Percentiles rank a stretch among this genome's conserved stretches.
phyloP scores from a whole-genome alignment of 2,329 filamentous ascomycete species.

The Sordariomycetes sp. region DNA sequence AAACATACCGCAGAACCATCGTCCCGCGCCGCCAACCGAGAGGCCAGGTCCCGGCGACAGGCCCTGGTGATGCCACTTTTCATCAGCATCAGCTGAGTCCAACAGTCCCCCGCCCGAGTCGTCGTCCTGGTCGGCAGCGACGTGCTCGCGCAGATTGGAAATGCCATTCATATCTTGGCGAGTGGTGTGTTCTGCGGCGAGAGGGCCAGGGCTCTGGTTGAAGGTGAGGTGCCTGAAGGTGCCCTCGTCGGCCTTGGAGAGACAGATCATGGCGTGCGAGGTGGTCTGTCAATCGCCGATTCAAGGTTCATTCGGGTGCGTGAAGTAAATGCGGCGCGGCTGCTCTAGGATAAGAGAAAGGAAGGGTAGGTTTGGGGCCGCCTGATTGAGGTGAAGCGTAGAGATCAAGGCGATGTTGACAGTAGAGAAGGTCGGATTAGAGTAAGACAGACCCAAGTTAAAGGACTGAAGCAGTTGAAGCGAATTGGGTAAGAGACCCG shows the following conservation, averaged over 20 bases:
- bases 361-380: no score
- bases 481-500: no score
- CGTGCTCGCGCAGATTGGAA: constrained; percentile 37
- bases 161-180: constrained; percentile 47
- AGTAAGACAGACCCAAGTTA: no score
- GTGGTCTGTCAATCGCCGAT: no score
- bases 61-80: constrained; percentile 13
- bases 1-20: constrained; percentile 18
- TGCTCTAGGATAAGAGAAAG: no score
- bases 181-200: constrained; percentile 39
- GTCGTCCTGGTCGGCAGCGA: constrained; percentile 23
- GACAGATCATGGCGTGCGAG: constrained; percentile 38
- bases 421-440: no score
- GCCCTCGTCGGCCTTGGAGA: constrained; percentile 43
- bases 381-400: no score
- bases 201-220: constrained; percentile 43
- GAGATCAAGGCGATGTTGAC: no score
- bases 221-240: constrained; percentile 35
- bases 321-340: no score
- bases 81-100: constrained; percentile 11
- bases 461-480: no score
- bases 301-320: no score
- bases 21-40: constrained; percentile 15
- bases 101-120: constrained; percentile 13
- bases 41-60: constrained; percentile 4